phyloP scores from a whole-genome alignment of 2,329 filamentous ascomycete genomes.

The Alternaria novae-zelandiae region DNA sequence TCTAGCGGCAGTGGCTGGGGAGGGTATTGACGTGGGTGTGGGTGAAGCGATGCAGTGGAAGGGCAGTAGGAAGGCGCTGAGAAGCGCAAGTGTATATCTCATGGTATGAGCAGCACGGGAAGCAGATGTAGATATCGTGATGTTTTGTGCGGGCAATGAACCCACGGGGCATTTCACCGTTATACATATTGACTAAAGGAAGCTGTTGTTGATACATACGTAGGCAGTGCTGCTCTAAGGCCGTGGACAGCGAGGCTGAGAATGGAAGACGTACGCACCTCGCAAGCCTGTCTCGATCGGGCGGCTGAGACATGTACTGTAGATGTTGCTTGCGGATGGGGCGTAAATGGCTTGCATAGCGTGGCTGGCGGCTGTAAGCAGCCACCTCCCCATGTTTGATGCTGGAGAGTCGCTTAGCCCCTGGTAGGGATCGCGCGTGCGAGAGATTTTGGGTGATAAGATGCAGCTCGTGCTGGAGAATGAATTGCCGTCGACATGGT shows the following conservation, averaged over 20 bases:
- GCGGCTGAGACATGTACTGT: background rate
- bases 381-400: background rate
- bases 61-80: slow-evolving; percentile 19
- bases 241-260: slow-evolving; percentile 25
- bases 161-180: background rate
- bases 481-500: background rate
- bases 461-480: background rate
- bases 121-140: slow-evolving; percentile 5
- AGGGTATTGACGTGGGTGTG: slow-evolving; percentile 1
- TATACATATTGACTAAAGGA: slow-evolving; percentile 10
- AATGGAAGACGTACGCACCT: background rate
- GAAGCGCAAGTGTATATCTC: slow-evolving; percentile 15
- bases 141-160: background rate
- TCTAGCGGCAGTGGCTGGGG: slow-evolving; percentile 10
- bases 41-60: slow-evolving; percentile 15
- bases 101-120: slow-evolving; percentile 13
- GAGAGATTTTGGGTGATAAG: background rate
- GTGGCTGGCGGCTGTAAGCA: slow-evolving; percentile 3
- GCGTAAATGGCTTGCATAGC: slow-evolving; percentile 9
- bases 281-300: background rate
- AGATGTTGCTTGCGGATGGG: background rate
- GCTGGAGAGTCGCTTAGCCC: background rate
- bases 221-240: background rate
- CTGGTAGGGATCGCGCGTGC: background rate
- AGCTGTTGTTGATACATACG: slow-evolving; percentile 10